Conservation (phyloP, 352 stramenopile species). For the Saprolegnia parasitica region DNA sequence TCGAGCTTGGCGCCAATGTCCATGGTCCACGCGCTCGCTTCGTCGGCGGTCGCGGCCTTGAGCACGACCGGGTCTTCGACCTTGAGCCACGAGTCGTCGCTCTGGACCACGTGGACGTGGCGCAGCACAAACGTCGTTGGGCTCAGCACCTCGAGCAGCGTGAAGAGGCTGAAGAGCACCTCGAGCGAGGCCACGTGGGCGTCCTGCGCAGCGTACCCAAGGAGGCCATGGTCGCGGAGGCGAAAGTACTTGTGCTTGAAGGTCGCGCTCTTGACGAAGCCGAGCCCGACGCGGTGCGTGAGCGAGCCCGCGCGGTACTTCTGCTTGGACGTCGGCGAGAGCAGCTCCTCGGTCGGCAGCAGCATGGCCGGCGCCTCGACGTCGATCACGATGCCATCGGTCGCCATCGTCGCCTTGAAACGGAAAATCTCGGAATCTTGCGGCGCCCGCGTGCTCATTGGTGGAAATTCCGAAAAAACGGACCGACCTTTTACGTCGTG, state of each 20-base stretch:
- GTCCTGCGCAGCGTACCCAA: slow-evolving; percentile 58
- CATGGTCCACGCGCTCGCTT: slow-evolving; percentile 3
- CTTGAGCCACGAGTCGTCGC: slow-evolving; percentile 19
- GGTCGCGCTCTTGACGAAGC: slow-evolving; percentile 47
- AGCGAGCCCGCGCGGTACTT: slow-evolving; percentile 55
- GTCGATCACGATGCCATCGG: too few relatives aligned
- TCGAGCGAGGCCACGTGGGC: slow-evolving; percentile 51
- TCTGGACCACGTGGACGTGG: slow-evolving; percentile 27
- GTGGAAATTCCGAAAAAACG: too few relatives aligned
- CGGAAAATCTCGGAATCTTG: too few relatives aligned
- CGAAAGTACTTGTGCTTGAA: slow-evolving; percentile 74
- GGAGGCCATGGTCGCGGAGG: slow-evolving; percentile 52
- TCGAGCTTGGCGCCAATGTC: slow-evolving; percentile 24
- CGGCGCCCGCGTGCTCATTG: too few relatives aligned
- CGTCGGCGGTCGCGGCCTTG: slow-evolving; percentile 6
- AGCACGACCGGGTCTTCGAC: slow-evolving; percentile 24
- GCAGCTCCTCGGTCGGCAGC: slow-evolving; percentile 2
- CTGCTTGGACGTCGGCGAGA: slow-evolving; percentile 31
- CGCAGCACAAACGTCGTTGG: slow-evolving; percentile 23
- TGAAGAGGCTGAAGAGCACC: slow-evolving; percentile 49
- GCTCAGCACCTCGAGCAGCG: slow-evolving; percentile 11
- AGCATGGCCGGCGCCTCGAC: too few relatives aligned
- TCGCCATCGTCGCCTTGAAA: too few relatives aligned
- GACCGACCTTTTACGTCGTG: too few relatives aligned
- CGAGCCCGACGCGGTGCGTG: slow-evolving; percentile 49